Base-by-base conservation (phyloP, 1,139 yeast genomes). In the Trichomonascaceae sp. region DNA sequence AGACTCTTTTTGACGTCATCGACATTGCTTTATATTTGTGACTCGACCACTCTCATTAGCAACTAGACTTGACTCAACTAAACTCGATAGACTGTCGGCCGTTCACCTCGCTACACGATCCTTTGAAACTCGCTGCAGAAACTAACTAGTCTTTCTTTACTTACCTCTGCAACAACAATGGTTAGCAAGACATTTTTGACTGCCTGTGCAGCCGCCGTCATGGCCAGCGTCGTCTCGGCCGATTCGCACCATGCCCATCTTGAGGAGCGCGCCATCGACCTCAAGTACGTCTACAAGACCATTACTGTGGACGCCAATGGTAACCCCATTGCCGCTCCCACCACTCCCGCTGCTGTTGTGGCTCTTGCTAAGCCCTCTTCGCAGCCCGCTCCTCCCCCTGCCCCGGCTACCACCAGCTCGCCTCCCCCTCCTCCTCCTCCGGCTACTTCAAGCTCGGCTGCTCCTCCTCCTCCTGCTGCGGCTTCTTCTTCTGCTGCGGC, bases 251-350 rank as follows among this genome's bases (percentile, higher is more conserved):
- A 40, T 40, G 54, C 41, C 48, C 57, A 57, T 46, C 80, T 76
- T 57, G 78, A 75, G 58, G 56, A 56, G 49, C 59, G 63, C 38
- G 63, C 81, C 33, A 71, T 77, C 45, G 93, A 81, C 40, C 74
- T 80, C 48, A 84, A 81, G 57, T 76, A 77, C 57, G 87, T 80
- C 42, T 81, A 80, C 57, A 76, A 75, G 49, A 76, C 87, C 28
- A 74, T 76, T 42, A 68, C 77, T 38, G 93, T 84, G 40, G 76
- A 81, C 56, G 71, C 67, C 43, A 52, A 68, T 32, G 93, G 93
- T 43, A 53, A 65, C 43, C 62, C 74, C 36, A 53, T 61, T 41
- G 47, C 48, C 30, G 48, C 40, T 25, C 38, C 38, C 28, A 40
- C 39, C 28, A 34, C 44, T 30, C 41, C 45, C 20, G 30, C 46